phyloP scores from a whole-genome alignment of 148 eudicot genomes.

The Vaccinium darrowii region DNA sequence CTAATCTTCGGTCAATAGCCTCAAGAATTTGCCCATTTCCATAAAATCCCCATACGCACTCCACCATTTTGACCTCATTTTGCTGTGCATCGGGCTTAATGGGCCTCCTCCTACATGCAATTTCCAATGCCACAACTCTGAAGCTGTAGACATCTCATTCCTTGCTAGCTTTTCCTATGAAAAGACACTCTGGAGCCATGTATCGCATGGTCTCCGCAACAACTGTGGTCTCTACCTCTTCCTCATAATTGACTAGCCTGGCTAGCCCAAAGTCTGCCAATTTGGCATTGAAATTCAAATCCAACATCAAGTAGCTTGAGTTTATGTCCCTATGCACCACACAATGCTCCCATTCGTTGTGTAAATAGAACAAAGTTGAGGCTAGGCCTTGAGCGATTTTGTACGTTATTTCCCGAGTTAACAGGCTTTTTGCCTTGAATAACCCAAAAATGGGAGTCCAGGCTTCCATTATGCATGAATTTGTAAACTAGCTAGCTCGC shows the following conservation, averaged over 20 bases:
- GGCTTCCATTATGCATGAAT: too few relatives aligned
- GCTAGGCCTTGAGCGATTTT: background rate
- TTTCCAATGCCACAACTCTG: background rate
- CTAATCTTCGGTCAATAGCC: background rate
- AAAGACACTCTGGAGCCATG: background rate
- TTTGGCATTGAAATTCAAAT: background rate
- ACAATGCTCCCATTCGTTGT: background rate
- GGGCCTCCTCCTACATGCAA: background rate
- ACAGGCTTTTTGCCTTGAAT: too few relatives aligned
- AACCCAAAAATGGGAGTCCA: too few relatives aligned
- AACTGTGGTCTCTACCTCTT: background rate
- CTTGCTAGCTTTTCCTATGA: background rate
- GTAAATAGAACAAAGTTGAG: background rate
- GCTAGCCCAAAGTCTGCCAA: background rate
- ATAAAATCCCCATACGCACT: background rate
- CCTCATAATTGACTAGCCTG: background rate
- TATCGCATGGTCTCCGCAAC: background rate
- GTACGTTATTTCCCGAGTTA: too few relatives aligned
- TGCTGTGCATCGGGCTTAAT: background rate
- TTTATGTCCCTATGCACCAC: background rate
- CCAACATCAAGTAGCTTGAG: background rate
- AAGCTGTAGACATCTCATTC: background rate
- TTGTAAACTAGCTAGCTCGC: too few relatives aligned
- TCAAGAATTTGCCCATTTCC: background rate
- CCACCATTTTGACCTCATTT: background rate